phyloP scores from a whole-genome alignment of 345 rosid genomes.

The Xanthoceras sorbifolium region DNA sequence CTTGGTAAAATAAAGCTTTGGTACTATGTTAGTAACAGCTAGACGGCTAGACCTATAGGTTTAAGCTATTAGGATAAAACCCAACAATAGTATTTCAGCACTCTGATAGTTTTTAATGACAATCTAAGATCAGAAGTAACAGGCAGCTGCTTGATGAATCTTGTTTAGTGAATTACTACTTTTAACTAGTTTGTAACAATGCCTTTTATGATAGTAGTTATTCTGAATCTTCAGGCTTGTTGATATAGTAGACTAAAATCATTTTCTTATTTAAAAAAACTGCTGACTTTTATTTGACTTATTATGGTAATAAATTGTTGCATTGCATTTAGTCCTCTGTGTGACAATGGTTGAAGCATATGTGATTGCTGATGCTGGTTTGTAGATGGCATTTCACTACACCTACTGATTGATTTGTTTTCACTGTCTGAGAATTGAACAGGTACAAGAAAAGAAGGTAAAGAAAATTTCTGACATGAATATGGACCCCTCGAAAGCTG shows the following conservation, averaged over 20 bases:
- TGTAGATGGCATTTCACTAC: not conserved
- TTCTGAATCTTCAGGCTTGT: not conserved
- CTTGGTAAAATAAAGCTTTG: not conserved
- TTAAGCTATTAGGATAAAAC: not conserved
- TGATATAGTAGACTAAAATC: not conserved
- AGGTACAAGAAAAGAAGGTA: conserved; percentile 98
- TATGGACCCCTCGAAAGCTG: conserved; percentile 59
- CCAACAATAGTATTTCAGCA: not conserved
- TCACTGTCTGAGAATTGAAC: conserved; percentile 30
- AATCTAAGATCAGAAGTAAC: not conserved
- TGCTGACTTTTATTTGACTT: not conserved
- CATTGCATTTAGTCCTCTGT: not conserved
- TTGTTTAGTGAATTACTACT: not conserved
- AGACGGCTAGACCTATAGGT: not conserved
- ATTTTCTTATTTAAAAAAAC: not conserved
- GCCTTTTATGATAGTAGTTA: not conserved
- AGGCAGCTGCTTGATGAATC: not conserved
- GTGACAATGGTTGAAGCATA: not conserved
- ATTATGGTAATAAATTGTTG: not conserved
- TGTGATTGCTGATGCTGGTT: not conserved
- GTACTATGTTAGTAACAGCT: not conserved
- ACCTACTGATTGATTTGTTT: conserved; percentile 14
- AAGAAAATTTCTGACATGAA: conserved; percentile 85
- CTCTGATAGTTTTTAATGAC: not conserved
- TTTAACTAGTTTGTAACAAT: not conserved